A percentile compares a stretch with the other conserved stretches of the same genome.
Conservation (phyloP, 768 basidiomycete genomes). For the Trametopsis cervina region DNA sequence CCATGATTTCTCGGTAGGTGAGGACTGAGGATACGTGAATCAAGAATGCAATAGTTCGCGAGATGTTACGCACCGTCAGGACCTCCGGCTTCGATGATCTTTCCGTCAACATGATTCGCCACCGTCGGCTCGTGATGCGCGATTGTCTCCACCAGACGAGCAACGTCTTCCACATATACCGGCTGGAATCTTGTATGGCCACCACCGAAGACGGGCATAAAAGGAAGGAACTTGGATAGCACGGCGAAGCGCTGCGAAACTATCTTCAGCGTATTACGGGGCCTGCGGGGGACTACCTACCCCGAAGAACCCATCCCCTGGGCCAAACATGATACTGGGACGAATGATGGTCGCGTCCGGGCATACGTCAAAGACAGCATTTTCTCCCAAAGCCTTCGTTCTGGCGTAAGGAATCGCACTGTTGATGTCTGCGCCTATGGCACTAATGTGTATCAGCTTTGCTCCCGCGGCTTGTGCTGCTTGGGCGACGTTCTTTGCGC, state of each 20-base stretch:
- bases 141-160: conserved; percentile 51
- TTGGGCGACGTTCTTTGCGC: conserved; percentile 58
- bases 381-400: conserved; percentile 60
- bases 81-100: conserved; percentile 41
- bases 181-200: conserved; percentile 64
- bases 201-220: conserved; percentile 74
- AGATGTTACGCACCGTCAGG: conserved; percentile 40
- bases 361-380: conserved; percentile 38
- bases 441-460: conserved; percentile 60
- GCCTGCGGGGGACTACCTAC: conserved; percentile 29
- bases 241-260: conserved; percentile 50
- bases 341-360: conserved; percentile 55
- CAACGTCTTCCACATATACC: conserved; percentile 66
- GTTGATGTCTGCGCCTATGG: conserved; percentile 61
- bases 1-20: conserved; percentile 63
- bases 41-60: conserved; percentile 29
- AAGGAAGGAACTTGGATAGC: conserved; percentile 53
- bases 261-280: background rate
- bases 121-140: conserved; percentile 38
- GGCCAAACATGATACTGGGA: conserved; percentile 71
- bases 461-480: conserved; percentile 46
- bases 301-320: conserved; percentile 69
- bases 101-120: conserved; percentile 29
- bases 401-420: conserved; percentile 54
- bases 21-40: conserved; percentile 41